These are phyloP conservation scores for Allantophomopsis cytisporea DNA, from an alignment of 2,329 filamentous ascomycete species.

Conservation along the genomic window DNA sequence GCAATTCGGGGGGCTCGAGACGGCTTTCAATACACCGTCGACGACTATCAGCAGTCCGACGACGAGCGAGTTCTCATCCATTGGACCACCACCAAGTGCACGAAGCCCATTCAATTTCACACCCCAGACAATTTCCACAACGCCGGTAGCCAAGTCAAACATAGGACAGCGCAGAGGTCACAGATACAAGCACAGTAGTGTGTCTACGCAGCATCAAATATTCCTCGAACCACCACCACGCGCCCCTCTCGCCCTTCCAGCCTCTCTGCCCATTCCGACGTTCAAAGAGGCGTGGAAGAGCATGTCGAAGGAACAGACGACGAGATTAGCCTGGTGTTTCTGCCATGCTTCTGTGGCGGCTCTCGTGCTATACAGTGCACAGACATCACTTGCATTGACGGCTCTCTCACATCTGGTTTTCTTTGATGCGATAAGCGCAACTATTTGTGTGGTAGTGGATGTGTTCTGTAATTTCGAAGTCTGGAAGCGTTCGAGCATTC, in stretches of 20 bases:
- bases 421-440: slow-evolving; percentile 87
- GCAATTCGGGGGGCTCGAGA: slow-evolving; percentile 20
- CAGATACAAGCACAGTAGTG: slow-evolving; percentile 94
- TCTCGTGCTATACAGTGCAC: slow-evolving; percentile 74
- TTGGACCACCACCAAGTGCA: slow-evolving; percentile 13
- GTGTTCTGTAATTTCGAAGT: slow-evolving; percentile 95
- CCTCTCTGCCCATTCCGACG: slow-evolving; percentile 84
- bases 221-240: slow-evolving; percentile 84
- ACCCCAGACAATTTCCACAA: slow-evolving; percentile 62
- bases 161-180: slow-evolving; percentile 87
- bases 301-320: slow-evolving; percentile 79
- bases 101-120: slow-evolving; percentile 89
- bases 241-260: slow-evolving; percentile 77
- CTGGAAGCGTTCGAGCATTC: slow-evolving; percentile 84
- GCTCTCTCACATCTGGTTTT: slow-evolving; percentile 87
- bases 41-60: slow-evolving; percentile 6
- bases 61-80: slow-evolving; percentile 19
- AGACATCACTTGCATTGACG: slow-evolving; percentile 80
- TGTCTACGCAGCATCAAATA: slow-evolving; percentile 80
- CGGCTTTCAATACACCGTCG: slow-evolving; percentile 12
- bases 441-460: slow-evolving; percentile 84
- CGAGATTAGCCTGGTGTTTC: slow-evolving; percentile 75
- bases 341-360: slow-evolving; percentile 76
- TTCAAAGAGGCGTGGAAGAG: slow-evolving; percentile 76
- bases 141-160: slow-evolving; percentile 63